phyloP scores from a whole-genome alignment of 78 protist species.

The Dictyostelium capitatum region DNA sequence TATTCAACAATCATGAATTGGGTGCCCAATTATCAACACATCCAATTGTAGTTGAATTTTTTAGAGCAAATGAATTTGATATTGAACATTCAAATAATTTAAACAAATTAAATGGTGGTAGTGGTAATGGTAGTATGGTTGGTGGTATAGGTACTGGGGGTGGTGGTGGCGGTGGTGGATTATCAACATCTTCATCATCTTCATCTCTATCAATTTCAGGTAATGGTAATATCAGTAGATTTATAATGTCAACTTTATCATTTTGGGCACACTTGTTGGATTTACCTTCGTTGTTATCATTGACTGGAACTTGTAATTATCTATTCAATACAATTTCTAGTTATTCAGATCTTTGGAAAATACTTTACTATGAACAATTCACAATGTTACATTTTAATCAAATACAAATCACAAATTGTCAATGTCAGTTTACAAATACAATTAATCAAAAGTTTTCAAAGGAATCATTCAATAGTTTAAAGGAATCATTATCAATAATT shows the following conservation, averaged over 20 bases:
- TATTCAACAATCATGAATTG: neutral
- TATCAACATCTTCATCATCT: too few species aligned
- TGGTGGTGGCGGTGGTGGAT: neutral
- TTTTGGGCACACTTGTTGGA: slow-evolving; percentile 66
- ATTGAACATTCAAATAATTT: neutral
- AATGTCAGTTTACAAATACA: slow-evolving; percentile 13
- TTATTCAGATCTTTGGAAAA: slow-evolving; percentile 61
- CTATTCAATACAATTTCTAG: slow-evolving; percentile 35
- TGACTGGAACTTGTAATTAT: slow-evolving; percentile 57
- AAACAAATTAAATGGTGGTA: neutral
- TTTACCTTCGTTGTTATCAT: slow-evolving; percentile 31
- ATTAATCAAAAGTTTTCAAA: neutral
- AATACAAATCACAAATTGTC: neutral
- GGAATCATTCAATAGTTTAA: neutral
- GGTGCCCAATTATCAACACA: slow-evolving; percentile 21
- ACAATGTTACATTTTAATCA: neutral
- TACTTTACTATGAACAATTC: slow-evolving; percentile 11
- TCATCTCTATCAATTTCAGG: neutral
- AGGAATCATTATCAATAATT: neutral
- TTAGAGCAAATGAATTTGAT: slow-evolving; percentile 6
- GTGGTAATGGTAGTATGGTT: neutral
- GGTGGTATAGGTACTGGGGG: neutral
- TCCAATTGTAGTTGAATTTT: slow-evolving; percentile 36
- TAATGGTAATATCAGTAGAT: neutral
- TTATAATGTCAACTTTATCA: slow-evolving; percentile 67